Conservation (phyloP, 495 filamentous ascomycete genomes). For the Aspergillus sclerotioniger region DNA sequence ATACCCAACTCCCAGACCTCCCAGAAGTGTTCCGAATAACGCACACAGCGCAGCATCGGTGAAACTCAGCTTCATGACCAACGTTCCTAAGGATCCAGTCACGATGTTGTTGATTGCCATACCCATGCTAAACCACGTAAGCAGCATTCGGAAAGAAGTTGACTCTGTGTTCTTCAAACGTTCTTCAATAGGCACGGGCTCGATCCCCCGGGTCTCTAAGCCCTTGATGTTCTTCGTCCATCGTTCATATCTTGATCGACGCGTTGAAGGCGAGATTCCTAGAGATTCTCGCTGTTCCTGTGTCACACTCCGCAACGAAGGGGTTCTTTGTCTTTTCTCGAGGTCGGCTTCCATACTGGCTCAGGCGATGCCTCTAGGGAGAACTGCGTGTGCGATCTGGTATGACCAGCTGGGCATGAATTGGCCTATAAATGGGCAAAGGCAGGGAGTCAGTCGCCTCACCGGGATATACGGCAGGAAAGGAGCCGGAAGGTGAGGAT, state of each 20-base stretch:
- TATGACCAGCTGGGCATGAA: neutral
- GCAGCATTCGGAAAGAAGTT: conserved; percentile 55
- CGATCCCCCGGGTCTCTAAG: conserved; percentile 68
- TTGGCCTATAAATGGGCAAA: neutral
- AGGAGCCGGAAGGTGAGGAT: conserved; percentile 7
- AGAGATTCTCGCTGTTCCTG: conserved; percentile 11
- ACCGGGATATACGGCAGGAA: conserved; percentile 10
- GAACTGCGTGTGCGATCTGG: neutral
- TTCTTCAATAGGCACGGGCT: conserved; percentile 59
- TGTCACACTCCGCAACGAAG: conserved; percentile 23
- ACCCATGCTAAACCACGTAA: conserved; percentile 75
- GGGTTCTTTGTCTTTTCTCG: conserved; percentile 16
- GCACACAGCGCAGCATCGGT: conserved; percentile 63
- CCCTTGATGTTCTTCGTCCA: conserved; percentile 42
- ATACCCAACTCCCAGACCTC: conserved; percentile 61
- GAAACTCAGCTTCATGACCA: conserved; percentile 63
- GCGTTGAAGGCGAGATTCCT: conserved; percentile 10
- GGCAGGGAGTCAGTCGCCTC: neutral
- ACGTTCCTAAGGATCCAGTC: conserved; percentile 65
- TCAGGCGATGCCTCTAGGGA: neutral
- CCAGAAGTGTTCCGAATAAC: conserved; percentile 60
- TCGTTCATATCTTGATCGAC: conserved; percentile 25
- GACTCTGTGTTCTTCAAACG: conserved; percentile 34
- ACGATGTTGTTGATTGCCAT: conserved; percentile 70
- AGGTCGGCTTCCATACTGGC: conserved; percentile 18